Base-by-base conservation (phyloP, 305 asterid genomes). In the Solanum aculeatissimum region DNA sequence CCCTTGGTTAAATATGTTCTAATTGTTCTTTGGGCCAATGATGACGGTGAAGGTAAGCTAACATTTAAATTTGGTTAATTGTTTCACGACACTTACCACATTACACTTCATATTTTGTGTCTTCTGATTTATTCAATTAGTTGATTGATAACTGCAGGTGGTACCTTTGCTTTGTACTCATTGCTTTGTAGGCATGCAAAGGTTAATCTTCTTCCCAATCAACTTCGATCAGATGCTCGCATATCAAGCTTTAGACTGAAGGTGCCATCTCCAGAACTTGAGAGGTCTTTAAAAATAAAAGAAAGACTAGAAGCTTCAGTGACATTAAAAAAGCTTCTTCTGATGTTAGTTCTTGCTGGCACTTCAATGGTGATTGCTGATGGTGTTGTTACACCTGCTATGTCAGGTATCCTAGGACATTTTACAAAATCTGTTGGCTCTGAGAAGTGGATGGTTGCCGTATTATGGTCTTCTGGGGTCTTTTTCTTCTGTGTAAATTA, bases 321-420 rank as follows among this genome's bases (percentile, higher is more conserved):
- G 87, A 91, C 98, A 83, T 86, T 97, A 91, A 97, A 97, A 90
- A 97, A 91, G 89, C 92, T 95, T 89, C 90, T 97, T 88, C 88
- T 97, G 85, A 89, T 93, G 88, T 87, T 97, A 92, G 99, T 97
- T 86, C 99, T 97, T 89, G 98, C 97, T 89, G 99, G 98, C 87
- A 97, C 98, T 60, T 94, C 99, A 49, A 97, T 97, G 99, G 99
- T 97, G 90, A 95, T 97, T 81, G 99, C 98, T 92, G 98, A 93
- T 86, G 98, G 98, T 83, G 97, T 97, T 74, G 99, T 97, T 71
- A 97, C 99, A 14, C 99, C 99, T 86, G 98, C 98, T 84, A 95
- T 95, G 99, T 97, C 99, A 90, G 99, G 99, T 97, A 84, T 19
- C 51, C 45, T 29, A 51, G 47, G 29, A 29, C 82, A 18, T 35